Base-by-base conservation (phyloP, 495 filamentous ascomycete genomes). In the Hyaloscypha hepaticicola region DNA sequence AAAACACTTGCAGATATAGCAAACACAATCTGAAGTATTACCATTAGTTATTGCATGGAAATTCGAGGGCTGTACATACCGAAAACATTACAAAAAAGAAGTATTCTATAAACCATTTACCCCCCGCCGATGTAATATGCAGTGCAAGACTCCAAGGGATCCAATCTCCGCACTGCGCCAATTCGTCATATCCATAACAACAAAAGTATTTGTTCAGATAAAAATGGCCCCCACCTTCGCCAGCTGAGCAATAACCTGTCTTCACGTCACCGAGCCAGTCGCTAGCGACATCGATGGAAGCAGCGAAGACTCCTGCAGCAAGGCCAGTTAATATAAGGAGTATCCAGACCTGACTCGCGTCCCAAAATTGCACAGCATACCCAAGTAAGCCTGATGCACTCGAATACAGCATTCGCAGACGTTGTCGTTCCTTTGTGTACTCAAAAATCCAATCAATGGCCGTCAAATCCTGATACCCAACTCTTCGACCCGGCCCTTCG, bases 391-490 rank as follows among this genome's bases (percentile, higher is more conserved):
- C 90, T 28, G 86, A 84, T 9, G 88, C 82, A 65, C 80, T 87
- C 2, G 87, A 85, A 58, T 85, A 87, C 11, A 99, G 79, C 19
- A 90, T 79, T 9, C 92, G 83, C 67, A 95, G 83, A 49, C 95
- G 85, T 74, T 96, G 92, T 21, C 95, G 84, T 76, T 99, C 95
- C 75, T 97, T 97, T 26, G 92, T 95, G 74, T 99, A 96, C 76
- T 99, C 95, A 72, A 96, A 98, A 69, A 97, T 98, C 95, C 95
- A 99, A 78, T 99, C 95, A 75, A 99, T 99, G 16, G 96, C 95
- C 16, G 96, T 97, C 71, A 97, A 82, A 78, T 99, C 90, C 69
- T 96, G 95, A 76, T 99, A 99, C 57, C 90, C 93, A 27, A 97
- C 93, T 70, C 95, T 86, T 56, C 93, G 83, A 1, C 95, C 95